These are phyloP conservation scores for Akanthomyces dipterigenus DNA, from an alignment of 2,329 filamentous ascomycete genomes.

Conservation along the genomic window DNA sequence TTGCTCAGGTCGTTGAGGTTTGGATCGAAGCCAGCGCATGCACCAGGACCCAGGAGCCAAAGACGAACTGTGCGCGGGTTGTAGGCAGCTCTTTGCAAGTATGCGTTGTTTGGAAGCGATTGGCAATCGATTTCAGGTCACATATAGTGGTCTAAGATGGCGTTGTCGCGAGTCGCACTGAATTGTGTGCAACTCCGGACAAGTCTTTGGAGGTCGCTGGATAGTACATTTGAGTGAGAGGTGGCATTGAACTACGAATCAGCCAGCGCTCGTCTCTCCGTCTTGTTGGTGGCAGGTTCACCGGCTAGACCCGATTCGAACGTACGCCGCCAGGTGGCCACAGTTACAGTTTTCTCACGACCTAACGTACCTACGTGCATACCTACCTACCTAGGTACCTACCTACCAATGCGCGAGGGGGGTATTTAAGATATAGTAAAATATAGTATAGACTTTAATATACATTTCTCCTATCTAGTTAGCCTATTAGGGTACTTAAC, in stretches of 20 bases:
- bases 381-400: no score
- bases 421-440: no score
- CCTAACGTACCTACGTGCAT: no score
- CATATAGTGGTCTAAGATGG: neutral
- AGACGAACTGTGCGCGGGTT: neutral
- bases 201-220: neutral
- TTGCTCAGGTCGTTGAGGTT: neutral
- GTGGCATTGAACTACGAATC: neutral
- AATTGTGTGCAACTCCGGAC: neutral
- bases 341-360: no score
- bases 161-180: neutral
- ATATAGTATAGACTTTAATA: no score
- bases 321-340: neutral
- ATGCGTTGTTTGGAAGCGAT: neutral
- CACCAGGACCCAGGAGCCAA: neutral
- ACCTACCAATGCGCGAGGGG: no score
- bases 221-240: neutral
- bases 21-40: neutral
- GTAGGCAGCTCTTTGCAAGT: neutral
- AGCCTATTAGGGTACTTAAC: no score
- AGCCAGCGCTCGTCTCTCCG: neutral
- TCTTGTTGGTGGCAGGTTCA: neutral
- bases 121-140: neutral
- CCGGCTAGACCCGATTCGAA: slow-evolving; percentile 8
- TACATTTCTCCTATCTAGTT: no score